Base-by-base conservation (phyloP, 306 rosid species). In the Betula pendula region DNA sequence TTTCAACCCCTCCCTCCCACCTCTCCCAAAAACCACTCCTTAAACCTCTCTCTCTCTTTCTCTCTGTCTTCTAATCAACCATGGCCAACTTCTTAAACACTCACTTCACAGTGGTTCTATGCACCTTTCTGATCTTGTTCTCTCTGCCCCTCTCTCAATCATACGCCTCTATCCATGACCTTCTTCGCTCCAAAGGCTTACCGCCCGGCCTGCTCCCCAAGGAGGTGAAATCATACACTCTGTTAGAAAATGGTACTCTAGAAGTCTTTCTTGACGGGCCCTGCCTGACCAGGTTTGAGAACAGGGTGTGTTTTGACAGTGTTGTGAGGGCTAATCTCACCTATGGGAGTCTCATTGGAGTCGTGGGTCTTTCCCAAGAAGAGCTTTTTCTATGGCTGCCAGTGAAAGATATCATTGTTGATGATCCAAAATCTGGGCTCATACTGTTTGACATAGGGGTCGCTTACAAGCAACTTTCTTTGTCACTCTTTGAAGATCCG, bases 311-410 rank as follows among this genome's bases (percentile, higher is more conserved):
- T 81, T 94, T 90, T 22, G 93, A 92, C 3, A 85, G 85, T 71
- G 87, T 90, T 0, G 76, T 94, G 33, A 87, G 88, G 17, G 97
- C 98, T 5, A 92, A 94, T 72, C 94, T 92, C 71, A 92, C 90
- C 75, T 94, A 87, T 29, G 96, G 98, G 2, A 90, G 97, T 59
- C 90, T 92, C 77, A 92, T 87, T 10, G 97, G 94, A 20, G 93
- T 94, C 0, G 84, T 87, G 81, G 98, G 97, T 53, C 75, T 94
- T 3, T 76, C 91, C 40, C 98, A 94, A 11, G 96, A 94, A 68
- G 98, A 94, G 85, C 89, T 94, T 2, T 92, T 94, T 53, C 80
- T 94, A 0, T 94, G 97, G 98, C 87, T 94, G 2, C 97, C 96
- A 0, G 90, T 94, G n/a, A 94, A 90, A 60, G 96, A 92, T 70